Percentiles rank a stretch among this genome's conserved stretches.
Conservation (phyloP, 192 early-diverging fungal genomes). For the Thoreauomyces humboldtii region DNA sequence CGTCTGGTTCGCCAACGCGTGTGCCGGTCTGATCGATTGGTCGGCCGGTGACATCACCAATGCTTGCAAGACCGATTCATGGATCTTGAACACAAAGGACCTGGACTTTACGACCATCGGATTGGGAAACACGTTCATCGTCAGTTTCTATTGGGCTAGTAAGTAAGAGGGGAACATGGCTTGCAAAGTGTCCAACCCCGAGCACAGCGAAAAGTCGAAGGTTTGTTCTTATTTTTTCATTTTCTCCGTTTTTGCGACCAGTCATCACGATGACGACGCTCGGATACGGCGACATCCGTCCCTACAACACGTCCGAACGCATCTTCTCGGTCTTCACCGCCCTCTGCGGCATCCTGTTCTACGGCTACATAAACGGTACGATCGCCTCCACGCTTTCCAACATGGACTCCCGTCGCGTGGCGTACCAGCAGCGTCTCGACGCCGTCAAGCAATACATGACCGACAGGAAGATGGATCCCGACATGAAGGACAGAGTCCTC, state of each 20-base stretch:
- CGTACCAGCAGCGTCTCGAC: conserved; percentile 51
- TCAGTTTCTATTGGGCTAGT: conserved; percentile 48
- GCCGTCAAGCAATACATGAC: conserved; percentile 53
- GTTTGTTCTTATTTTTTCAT: background rate
- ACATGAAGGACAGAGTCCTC: conserved; percentile 51
- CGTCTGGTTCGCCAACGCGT: conserved; percentile 47
- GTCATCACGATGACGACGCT: conserved; percentile 53
- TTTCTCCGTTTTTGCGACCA: conserved; percentile 10
- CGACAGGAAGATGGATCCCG: conserved; percentile 49
- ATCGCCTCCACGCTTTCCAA: conserved; percentile 55
- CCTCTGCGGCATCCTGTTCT: conserved; percentile 44
- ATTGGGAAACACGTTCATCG: conserved; percentile 37
- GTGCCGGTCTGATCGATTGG: conserved; percentile 31
- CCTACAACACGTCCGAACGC: conserved; percentile 45
- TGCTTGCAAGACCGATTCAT: conserved; percentile 32
- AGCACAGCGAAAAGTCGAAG: background rate
- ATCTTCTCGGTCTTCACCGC: conserved; percentile 43
- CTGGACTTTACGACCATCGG: background rate
- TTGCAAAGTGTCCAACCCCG: background rate
- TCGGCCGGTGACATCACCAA: background rate
- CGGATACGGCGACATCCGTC: conserved; percentile 51
- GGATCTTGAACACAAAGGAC: conserved; percentile 13
- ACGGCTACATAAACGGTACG: conserved; percentile 55
- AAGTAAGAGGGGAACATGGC: background rate
- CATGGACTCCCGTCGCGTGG: conserved; percentile 52